Evolutionary conservation across 345 rosid species (phyloP).

Genomic region (sweet orange (Citrus sinensis)): DVS_A1.0 CM039161.1:6894001-6894500

Average conservation of each 20-base stretch:
- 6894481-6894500: not conserved
- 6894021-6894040: slow-evolving; percentile 82
- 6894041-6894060: slow-evolving; percentile 66
- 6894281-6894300: not conserved
- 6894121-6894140: slow-evolving; percentile 5
- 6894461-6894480: slow-evolving; percentile 64
- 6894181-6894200: slow-evolving; percentile 67
- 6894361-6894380: slow-evolving; percentile 70
- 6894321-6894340: slow-evolving; percentile 78
- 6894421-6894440: slow-evolving; percentile 55
- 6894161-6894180: slow-evolving; percentile 87
- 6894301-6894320: slow-evolving; percentile 62
- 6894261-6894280: slow-evolving; percentile 1
- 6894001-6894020: slow-evolving; percentile 78
- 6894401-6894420: slow-evolving; percentile 65
- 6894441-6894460: slow-evolving; percentile 80
- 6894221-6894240: slow-evolving; percentile 98
- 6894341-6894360: slow-evolving; percentile 82
- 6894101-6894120: not conserved
- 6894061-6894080: not conserved
- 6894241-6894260: slow-evolving; percentile 10
- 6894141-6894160: slow-evolving; percentile 97
- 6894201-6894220: slow-evolving; percentile 80
- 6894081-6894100: not conserved
- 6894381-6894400: slow-evolving; percentile 81